Percentiles rank a stretch among this genome's conserved stretches.
Conservation (phyloP, 768 basidiomycete species). For the Phlebiopsis gigantea region DNA sequence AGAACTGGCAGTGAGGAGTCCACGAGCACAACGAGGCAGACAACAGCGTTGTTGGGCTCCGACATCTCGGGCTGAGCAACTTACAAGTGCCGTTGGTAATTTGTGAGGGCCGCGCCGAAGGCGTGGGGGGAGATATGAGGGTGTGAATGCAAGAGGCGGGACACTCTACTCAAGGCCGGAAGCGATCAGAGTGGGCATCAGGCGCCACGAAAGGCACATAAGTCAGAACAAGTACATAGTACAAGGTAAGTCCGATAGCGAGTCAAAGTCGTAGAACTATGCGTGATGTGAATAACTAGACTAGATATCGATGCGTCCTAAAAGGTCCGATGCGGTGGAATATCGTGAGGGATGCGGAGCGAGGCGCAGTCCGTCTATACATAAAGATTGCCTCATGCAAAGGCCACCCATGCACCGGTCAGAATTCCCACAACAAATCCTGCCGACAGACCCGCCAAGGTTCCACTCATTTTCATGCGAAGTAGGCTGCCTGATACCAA, state of each 20-base stretch:
- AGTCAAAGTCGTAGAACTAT: not conserved
- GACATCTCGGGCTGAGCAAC: not conserved
- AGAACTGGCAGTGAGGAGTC: slow-evolving; percentile 55
- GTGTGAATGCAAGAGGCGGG: not conserved
- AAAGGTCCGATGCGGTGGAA: not conserved
- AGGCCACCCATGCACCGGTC: slow-evolving; percentile 7
- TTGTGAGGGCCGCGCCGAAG: not conserved
- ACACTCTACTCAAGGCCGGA: not conserved
- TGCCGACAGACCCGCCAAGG: not conserved
- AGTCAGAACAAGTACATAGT: not conserved
- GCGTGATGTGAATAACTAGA: not conserved
- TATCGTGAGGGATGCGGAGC: not conserved
- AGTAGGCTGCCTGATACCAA: not conserved
- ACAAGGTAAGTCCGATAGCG: not conserved
- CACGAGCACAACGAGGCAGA: slow-evolving; percentile 45
- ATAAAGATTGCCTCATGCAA: slow-evolving; percentile 2
- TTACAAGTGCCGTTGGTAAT: not conserved
- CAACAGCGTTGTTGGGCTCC: slow-evolving; percentile 31
- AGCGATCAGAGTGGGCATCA: not conserved
- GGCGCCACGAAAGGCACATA: not conserved
- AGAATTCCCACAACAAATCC: not conserved
- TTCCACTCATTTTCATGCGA: not conserved
- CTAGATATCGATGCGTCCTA: not conserved
- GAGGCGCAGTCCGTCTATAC: not conserved
- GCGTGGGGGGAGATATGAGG: not conserved